Evolutionary conservation across 495 filamentous ascomycete genomes (phyloP), one percentile per base, ranked within the genome.

Genomic region (Neurospora discreta): DNA sequence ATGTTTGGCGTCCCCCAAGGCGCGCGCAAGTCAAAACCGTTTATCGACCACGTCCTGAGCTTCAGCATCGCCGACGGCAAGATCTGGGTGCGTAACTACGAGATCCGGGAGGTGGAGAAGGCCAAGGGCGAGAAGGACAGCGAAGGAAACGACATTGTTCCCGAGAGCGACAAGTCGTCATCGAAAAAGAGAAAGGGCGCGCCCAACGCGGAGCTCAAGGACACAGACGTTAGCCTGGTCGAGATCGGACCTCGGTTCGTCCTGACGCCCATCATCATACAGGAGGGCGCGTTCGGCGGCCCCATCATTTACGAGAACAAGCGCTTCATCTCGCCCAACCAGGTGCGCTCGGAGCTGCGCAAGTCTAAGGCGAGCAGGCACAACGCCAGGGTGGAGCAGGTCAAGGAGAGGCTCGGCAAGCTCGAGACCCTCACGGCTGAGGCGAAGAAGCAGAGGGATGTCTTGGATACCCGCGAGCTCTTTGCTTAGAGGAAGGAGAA

Each of bases 251-350:
- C 96, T 6, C 87, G 95, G 68, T 97, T 98, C 77, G 95, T 98
- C 26, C 83, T 98, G 69, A 98, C 95, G 67, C 95, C 96, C 3
- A 98, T 98, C 73, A 89, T 98, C 65, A 97, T 99, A 74, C 88
- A 97, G 70, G 95, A 99, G 80, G 92, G 91, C 39, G 93, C 91
- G 73, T 99, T 99, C 75, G 95, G 95, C 69, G 95, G 95, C 0
- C 96, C 96, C 2, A 92, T 98, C 71, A 94, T 99, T 74, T 98
- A 97, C 83, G 94, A 98, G 87, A 99, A 99, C 81, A 97, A 95
- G 86, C 92, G 97, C 77, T 99, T 97, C 77, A 93, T 99, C 70
- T 93, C 90, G 75, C 96, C 95, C 39, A 99, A 99, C 84, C 93
- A 97, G 81, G 89, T 99, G 73, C 87, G 95, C 71, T 82, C 91